These are phyloP conservation scores for Urochloa ruziziensis DNA, from an alignment of 176 grass and related monocot species.

Conservation along the genomic window DNA sequence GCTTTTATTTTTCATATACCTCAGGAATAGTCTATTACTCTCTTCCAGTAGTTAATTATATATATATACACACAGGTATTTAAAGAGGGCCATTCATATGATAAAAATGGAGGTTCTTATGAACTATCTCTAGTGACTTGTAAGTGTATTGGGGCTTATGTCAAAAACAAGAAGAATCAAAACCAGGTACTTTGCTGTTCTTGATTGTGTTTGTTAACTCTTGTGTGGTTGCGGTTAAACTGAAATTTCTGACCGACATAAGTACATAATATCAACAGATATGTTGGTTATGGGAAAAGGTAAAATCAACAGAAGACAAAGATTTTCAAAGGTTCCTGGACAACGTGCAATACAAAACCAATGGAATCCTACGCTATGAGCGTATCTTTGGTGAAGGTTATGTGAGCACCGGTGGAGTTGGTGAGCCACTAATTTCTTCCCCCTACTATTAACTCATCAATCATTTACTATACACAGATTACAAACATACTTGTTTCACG, in stretches of 20 bases:
- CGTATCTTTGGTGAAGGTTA: conserved; percentile 88
- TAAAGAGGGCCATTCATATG: conserved; percentile 74
- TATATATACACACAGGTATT: conserved; percentile 51
- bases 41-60: conserved; percentile 5
- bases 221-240: not conserved
- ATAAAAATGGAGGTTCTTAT: conserved; percentile 58
- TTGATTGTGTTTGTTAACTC: not conserved
- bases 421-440: conserved; percentile 16
- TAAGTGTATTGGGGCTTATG: conserved; percentile 95
- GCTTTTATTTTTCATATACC: not conserved
- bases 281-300: conserved; percentile 92
- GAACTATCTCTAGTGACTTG: conserved; percentile 82
- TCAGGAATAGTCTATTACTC: not conserved
- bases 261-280: conserved; percentile 51
- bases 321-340: conserved; percentile 92
- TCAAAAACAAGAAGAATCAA: conserved; percentile 95
- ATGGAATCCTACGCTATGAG: conserved; percentile 89
- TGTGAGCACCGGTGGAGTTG: conserved; percentile 94
- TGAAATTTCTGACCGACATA: not conserved
- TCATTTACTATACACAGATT: not conserved
- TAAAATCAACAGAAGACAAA: conserved; percentile 75
- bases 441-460: not conserved
- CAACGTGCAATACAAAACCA: conserved; percentile 96
- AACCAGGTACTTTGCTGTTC: conserved; percentile 61
- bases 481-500: not conserved